phyloP scores from a whole-genome alignment of 179 eudicot species.

The Corrigiola litoralis region DNA sequence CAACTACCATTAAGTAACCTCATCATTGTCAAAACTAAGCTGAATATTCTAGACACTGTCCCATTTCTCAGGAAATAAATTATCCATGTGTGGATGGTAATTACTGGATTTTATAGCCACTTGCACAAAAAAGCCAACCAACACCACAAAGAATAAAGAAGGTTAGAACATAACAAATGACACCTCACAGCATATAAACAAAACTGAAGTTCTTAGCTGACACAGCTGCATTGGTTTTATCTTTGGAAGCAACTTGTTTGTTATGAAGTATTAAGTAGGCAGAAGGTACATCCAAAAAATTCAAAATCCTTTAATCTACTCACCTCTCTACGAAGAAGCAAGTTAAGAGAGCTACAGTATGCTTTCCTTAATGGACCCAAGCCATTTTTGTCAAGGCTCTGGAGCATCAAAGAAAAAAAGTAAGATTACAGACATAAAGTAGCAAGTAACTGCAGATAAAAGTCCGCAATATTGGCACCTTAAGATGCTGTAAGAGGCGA shows the following conservation, averaged over 20 bases:
- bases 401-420: conserved; percentile 21
- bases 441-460: background rate
- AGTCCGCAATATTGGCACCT: conserved; percentile 38
- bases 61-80: too few relatives aligned
- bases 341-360: conserved; percentile 84
- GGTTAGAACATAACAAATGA: background rate
- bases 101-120: too few relatives aligned
- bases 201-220: background rate
- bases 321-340: conserved; percentile 93
- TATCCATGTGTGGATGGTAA: too few relatives aligned
- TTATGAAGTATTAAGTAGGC: background rate
- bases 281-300: background rate
- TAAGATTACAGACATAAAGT: conserved; percentile 11
- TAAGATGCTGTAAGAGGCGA: conserved; percentile 90
- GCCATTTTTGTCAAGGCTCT: conserved; percentile 84
- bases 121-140: too few relatives aligned
- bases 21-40: too few relatives aligned
- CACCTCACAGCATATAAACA: conserved; percentile 1
- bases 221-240: background rate
- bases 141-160: too few relatives aligned
- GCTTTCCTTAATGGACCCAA: conserved; percentile 88
- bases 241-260: background rate
- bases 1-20: too few relatives aligned
- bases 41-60: too few relatives aligned
- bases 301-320: conserved; percentile 17